Conservation (phyloP, 2,329 filamentous ascomycete genomes). For the Diaporthe citri region DNA sequence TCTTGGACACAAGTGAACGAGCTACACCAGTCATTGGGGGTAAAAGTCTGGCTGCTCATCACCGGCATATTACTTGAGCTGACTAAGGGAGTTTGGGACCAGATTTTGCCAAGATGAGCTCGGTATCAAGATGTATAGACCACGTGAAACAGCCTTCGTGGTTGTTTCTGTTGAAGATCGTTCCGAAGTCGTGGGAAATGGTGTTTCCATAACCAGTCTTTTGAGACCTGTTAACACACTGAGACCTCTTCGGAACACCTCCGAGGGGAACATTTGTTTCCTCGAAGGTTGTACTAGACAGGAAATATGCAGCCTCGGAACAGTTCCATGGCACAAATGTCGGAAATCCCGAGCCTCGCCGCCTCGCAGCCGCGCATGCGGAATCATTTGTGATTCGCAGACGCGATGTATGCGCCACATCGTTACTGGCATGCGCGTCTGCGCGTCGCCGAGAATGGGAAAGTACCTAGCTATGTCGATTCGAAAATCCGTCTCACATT, state of each 20-base stretch:
- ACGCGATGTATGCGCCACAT: background rate
- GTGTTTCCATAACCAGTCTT: too few relatives aligned
- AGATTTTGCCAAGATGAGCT: background rate
- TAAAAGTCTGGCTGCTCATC: background rate
- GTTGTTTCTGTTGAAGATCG: background rate
- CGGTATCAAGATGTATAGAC: background rate
- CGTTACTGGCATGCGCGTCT: rapidly evolving
- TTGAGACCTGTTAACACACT: too few relatives aligned
- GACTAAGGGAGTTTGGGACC: background rate
- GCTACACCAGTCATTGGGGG: background rate
- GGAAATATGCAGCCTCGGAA: background rate
- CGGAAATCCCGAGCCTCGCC: background rate
- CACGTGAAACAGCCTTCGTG: background rate
- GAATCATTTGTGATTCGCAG: background rate
- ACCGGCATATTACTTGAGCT: background rate
- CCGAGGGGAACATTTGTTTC: too few relatives aligned
- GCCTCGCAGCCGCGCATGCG: too few relatives aligned
- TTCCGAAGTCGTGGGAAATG: background rate
- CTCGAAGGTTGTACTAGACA: too few relatives aligned
- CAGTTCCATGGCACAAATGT: background rate
- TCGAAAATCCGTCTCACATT: background rate
- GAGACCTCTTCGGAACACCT: too few relatives aligned
- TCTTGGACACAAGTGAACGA: background rate
- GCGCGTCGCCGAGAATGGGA: background rate
- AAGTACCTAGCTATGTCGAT: background rate